Percentiles rank a stretch among this genome's conserved stretches.
Evolutionary conservation across 495 filamentous ascomycete species (phyloP).

Genomic region (Darksidea phi): DNA sequence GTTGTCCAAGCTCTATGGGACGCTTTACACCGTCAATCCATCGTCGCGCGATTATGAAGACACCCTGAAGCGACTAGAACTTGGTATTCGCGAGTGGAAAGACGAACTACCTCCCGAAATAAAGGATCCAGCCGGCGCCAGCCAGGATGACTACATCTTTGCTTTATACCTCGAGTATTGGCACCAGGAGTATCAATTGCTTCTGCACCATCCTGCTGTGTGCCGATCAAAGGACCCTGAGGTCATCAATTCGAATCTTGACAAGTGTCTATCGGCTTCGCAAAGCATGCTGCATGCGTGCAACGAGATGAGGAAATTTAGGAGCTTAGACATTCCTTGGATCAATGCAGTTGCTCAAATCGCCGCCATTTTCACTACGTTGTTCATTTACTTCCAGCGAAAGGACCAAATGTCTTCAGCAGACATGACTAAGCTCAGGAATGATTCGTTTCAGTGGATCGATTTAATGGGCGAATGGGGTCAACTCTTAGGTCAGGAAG

Average conservation of each 20-base stretch:
- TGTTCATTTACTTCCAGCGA: slow-evolving; percentile 69
- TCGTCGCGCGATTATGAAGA: slow-evolving; percentile 59
- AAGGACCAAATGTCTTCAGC: slow-evolving; percentile 54
- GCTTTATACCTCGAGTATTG: slow-evolving; percentile 50
- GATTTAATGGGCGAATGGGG: slow-evolving; percentile 65
- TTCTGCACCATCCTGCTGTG: slow-evolving; percentile 70
- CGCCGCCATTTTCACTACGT: slow-evolving; percentile 67
- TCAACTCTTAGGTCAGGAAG: slow-evolving; percentile 57
- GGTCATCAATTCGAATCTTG: slow-evolving; percentile 63
- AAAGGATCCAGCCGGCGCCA: slow-evolving; percentile 45
- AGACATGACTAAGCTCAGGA: slow-evolving; percentile 56
- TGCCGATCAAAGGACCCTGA: slow-evolving; percentile 60
- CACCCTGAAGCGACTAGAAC: slow-evolving; percentile 62
- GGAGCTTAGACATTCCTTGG: slow-evolving; percentile 80
- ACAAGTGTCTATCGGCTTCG: slow-evolving; percentile 65
- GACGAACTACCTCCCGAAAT: slow-evolving; percentile 59
- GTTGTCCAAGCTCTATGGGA: slow-evolving; percentile 68
- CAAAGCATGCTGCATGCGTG: slow-evolving; percentile 62
- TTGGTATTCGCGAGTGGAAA: slow-evolving; percentile 55
- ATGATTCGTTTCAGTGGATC: slow-evolving; percentile 69
- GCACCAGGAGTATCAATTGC: slow-evolving; percentile 50
- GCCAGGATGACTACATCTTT: slow-evolving; percentile 53
- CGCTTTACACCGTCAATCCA: slow-evolving; percentile 64
- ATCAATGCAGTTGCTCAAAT: slow-evolving; percentile 69
- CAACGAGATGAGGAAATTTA: slow-evolving; percentile 56